Evolutionary conservation across 1,284 basidiomycete species (phyloP), one percentile per base, ranked within the genome.

Genomic region (Microbotryum lychnidis-dioicae): DNA sequence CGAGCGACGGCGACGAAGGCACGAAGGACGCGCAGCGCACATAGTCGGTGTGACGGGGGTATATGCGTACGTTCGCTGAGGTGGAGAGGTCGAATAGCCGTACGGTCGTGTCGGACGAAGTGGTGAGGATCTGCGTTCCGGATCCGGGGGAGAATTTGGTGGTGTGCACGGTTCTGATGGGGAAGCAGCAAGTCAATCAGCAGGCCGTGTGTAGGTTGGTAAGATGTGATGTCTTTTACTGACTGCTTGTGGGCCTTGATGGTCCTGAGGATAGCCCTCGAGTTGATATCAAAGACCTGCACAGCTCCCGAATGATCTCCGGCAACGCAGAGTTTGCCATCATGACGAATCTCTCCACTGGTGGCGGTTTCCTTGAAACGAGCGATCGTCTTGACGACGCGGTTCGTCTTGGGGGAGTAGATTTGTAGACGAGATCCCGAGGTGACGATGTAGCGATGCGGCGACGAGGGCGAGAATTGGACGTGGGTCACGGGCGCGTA

Each of bases 1-100:
- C 75, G 55, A 97, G 80, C 70, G 89, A 82, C 1, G 91, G 89
- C 68, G 91, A 88, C 21, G 86, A 83, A 8, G 86, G 81, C 20
- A 88, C 87, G 57, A 97, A 85, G 71, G 89, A 83, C 4, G 90
- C 94, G 1, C 93, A 84, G 23, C 96, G 90, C 66, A 99, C 91
- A 73, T 98, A 98, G 78, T 98, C 96, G 37, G 87, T 84, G 73
- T 98, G 94, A 37, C 85, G 82, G 29, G 81, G 79, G 72, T 98
- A 91, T 18, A 88, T 90, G 27, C 83, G 80, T 55, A 94, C 77
- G 31, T 85, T 80, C 1, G 85, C 80, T 75, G 97, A 87, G 7
- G 93, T 92, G 9, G 94, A 89, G 8, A 98, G 84, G 76, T 98
- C 96, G 89, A 92, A 97, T 3, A 98, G 79, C 74, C 87, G 87